Evolutionary conservation across 2,329 filamentous ascomycete genomes (phyloP).

Genomic region (Albifimbria verrucaria): DNA sequence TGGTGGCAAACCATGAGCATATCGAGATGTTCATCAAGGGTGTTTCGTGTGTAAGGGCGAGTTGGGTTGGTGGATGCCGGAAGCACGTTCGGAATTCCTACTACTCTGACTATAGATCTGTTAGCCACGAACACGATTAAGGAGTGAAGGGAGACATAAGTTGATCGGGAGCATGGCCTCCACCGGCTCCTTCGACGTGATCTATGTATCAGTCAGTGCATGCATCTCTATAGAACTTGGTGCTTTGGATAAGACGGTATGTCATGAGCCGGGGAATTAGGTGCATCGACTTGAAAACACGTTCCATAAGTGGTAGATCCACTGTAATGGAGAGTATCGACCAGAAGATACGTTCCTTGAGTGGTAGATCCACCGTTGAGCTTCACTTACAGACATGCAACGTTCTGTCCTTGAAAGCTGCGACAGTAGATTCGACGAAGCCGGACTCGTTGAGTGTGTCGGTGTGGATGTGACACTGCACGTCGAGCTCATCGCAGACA

Average conservation of each 20-base stretch:
- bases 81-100: conserved; percentile 83
- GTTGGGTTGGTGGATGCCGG: conserved; percentile 92
- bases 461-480: conserved; percentile 92
- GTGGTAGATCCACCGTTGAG: too few species aligned
- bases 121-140: neutral
- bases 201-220: too few species aligned
- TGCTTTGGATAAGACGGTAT: too few species aligned
- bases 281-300: too few species aligned
- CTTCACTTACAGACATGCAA: too few species aligned
- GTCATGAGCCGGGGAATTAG: too few species aligned
- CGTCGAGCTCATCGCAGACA: conserved; percentile 86
- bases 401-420: conserved; percentile 78
- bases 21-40: conserved; percentile 92
- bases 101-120: conserved; percentile 47
- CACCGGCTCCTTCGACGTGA: conserved; percentile 92
- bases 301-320: too few species aligned
- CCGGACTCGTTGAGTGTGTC: conserved; percentile 96
- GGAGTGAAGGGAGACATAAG: neutral
- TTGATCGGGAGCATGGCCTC: conserved; percentile 95
- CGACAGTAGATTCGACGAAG: conserved; percentile 90
- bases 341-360: too few species aligned
- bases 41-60: conserved; percentile 85
- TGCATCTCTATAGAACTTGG: too few species aligned
- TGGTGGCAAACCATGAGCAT: conserved; percentile 99
- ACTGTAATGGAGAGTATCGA: too few species aligned